phyloP scores from a whole-genome alignment of 2,329 filamentous ascomycete species.

The Alternaria ventricosa region DNA sequence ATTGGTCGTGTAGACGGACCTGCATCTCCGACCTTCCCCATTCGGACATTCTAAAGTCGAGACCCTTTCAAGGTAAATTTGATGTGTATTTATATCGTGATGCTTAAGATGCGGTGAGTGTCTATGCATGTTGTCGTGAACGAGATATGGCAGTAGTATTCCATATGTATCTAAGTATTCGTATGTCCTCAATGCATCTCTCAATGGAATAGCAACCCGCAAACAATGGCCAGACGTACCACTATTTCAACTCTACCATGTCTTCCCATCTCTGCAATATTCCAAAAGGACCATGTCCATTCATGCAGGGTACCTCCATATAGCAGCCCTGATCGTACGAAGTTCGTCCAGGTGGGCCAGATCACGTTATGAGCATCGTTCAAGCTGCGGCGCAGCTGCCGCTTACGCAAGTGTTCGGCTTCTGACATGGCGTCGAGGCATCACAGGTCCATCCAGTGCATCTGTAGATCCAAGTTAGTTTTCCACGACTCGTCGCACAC shows the following conservation, averaged over 20 bases:
- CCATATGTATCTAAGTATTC: background rate
- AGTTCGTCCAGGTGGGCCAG: background rate
- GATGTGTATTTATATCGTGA: background rate
- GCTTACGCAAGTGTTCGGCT: background rate
- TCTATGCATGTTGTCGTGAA: background rate
- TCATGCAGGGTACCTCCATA: background rate
- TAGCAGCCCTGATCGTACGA: background rate
- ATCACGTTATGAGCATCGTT: background rate
- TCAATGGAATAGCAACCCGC: background rate
- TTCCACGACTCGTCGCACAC: background rate
- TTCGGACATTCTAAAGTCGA: background rate
- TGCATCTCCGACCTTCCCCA: background rate
- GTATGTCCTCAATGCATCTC: background rate
- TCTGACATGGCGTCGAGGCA: background rate
- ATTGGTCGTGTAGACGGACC: background rate
- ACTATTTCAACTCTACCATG: background rate
- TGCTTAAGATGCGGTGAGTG: background rate
- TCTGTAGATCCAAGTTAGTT: background rate
- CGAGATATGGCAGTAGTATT: background rate
- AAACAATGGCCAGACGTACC: background rate
- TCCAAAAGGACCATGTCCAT: background rate
- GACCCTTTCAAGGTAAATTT: background rate
- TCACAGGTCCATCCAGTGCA: background rate
- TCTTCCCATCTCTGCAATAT: background rate
- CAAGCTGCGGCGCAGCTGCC: background rate